These are phyloP conservation scores for Thalassiosira hispida DNA, from an alignment of 352 stramenopile species.

Conservation along the genomic window DNA sequence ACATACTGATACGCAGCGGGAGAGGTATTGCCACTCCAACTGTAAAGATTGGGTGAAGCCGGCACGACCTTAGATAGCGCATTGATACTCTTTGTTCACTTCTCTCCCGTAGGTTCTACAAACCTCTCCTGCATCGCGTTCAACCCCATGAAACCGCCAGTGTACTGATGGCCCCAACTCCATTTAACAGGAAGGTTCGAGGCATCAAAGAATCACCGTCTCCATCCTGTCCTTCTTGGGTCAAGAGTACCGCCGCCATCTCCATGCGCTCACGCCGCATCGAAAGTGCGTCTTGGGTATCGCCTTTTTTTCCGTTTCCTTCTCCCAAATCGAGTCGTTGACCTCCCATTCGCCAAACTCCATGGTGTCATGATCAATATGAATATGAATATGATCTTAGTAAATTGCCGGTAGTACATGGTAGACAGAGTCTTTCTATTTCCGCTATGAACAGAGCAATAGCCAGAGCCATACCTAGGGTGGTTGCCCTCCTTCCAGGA, in stretches of 20 bases:
- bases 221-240: not conserved
- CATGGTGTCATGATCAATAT: not conserved
- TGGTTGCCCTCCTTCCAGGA: no score
- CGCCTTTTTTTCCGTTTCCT: no score
- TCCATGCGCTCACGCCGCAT: not conserved
- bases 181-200: constrained; percentile 10
- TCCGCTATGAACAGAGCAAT: no score
- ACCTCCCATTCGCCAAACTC: no score
- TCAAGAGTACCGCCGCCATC: not conserved
- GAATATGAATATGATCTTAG: no score
- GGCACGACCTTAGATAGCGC: constrained; percentile 13
- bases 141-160: constrained; percentile 23
- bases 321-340: no score
- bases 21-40: constrained; percentile 37
- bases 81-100: constrained; percentile 12
- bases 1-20: not conserved
- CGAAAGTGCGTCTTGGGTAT: not conserved
- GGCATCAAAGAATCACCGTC: not conserved
- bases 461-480: no score
- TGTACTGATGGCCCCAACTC: constrained; percentile 11
- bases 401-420: no score
- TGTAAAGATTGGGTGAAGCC: constrained; percentile 30
- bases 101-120: not conserved
- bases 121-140: not conserved
- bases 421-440: no score